phyloP scores from a whole-genome alignment of 768 basidiomycete genomes.

The Suillus subluteus region DNA sequence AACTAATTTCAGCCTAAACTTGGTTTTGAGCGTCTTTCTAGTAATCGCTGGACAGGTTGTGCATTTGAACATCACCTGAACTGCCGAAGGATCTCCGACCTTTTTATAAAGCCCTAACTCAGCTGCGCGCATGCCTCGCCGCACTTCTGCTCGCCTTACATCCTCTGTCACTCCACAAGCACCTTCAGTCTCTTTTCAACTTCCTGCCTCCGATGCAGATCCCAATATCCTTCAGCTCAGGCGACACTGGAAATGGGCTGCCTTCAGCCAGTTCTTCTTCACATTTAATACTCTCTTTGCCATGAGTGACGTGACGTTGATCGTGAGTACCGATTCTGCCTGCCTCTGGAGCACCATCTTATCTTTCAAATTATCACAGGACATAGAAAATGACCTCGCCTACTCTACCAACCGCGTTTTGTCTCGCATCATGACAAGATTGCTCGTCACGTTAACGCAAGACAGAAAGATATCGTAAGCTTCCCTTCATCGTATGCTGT shows the following conservation, averaged over 20 bases:
- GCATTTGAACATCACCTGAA: constrained; percentile 14
- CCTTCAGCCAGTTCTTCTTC: constrained; percentile 87
- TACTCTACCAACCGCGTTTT: constrained; percentile 61
- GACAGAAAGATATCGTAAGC: constrained; percentile 81
- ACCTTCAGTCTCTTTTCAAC: constrained; percentile 27
- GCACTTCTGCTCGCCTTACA: constrained; percentile 46
- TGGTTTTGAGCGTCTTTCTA: neutral
- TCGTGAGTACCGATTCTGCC: constrained; percentile 44
- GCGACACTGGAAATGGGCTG: constrained; percentile 91
- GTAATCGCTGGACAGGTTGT: constrained; percentile 6
- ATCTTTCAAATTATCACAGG: constrained; percentile 45
- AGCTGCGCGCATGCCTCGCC: constrained; percentile 60
- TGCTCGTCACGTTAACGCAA: constrained; percentile 75
- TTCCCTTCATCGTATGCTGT: constrained; percentile 23
- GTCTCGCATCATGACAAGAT: constrained; percentile 73
- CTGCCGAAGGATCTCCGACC: constrained; percentile 40
- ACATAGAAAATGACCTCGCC: constrained; percentile 78
- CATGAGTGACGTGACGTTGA: constrained; percentile 69
- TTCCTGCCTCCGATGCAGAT: constrained; percentile 33
- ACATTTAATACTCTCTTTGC: constrained; percentile 79
- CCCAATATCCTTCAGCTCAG: constrained; percentile 59
- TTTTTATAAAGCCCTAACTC: constrained; percentile 38
- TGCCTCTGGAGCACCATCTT: constrained; percentile 9
- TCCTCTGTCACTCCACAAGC: constrained; percentile 35
- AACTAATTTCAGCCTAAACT: constrained; percentile 3